A percentile compares a stretch with the other conserved stretches of the same genome.
Conservation (phyloP, 2,329 filamentous ascomycete genomes). For the Penicillium sp. region DNA sequence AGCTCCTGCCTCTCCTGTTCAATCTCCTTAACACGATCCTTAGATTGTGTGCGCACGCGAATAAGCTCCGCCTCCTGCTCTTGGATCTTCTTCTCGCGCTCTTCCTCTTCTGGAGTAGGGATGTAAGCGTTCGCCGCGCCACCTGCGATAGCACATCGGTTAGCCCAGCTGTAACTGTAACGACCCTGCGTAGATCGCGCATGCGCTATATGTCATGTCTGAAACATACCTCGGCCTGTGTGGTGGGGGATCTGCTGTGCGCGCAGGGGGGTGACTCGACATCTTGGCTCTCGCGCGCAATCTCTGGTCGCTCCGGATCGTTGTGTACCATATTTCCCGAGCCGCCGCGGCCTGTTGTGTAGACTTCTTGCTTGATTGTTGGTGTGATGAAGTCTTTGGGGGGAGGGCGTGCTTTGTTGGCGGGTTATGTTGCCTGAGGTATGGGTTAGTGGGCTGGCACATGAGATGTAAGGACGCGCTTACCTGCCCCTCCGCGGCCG, state of each 20-base stretch:
- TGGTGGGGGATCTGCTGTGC: slow-evolving; percentile 41
- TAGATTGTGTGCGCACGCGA: slow-evolving; percentile 30
- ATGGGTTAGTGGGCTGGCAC: background rate
- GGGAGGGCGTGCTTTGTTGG: slow-evolving; percentile 49
- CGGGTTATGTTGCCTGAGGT: slow-evolving; percentile 61
- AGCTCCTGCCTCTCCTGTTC: slow-evolving; percentile 22
- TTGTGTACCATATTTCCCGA: slow-evolving; percentile 83
- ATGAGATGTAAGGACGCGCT: slow-evolving; percentile 14
- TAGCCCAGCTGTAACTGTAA: background rate
- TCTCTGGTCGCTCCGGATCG: slow-evolving; percentile 61
- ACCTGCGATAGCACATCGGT: slow-evolving; percentile 20
- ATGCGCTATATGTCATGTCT: background rate
- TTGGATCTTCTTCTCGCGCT: slow-evolving; percentile 29
- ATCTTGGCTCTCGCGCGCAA: slow-evolving; percentile 79
- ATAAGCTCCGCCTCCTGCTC: slow-evolving; percentile 37
- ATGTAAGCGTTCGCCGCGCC: slow-evolving; percentile 39
- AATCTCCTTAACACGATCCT: slow-evolving; percentile 29
- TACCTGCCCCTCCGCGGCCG: slow-evolving; percentile 73
- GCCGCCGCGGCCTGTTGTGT: slow-evolving; percentile 87
- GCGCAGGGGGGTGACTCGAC: slow-evolving; percentile 58
- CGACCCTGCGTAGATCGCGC: background rate
- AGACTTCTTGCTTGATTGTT: slow-evolving; percentile 75
- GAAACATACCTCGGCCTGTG: slow-evolving; percentile 43
- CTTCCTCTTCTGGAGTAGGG: slow-evolving; percentile 24
- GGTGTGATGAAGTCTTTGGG: slow-evolving; percentile 74